These are phyloP conservation scores for Trichopus zeylanicus DNA, from an alignment of 116 monocot species.

Conservation along the genomic window DNA sequence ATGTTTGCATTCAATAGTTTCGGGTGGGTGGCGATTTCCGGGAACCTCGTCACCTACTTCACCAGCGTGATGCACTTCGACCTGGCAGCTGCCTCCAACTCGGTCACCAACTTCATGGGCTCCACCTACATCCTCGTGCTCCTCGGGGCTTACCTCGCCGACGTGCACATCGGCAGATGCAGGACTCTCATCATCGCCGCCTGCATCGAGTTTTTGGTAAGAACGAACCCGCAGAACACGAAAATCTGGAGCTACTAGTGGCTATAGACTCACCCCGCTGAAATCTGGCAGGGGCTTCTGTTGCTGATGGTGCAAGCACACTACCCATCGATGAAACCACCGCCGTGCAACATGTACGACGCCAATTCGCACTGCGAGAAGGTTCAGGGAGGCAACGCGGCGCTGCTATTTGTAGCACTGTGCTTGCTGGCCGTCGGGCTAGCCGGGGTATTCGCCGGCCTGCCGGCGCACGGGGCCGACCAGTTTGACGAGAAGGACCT, in stretches of 20 bases:
- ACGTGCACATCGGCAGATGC: constrained; percentile 3
- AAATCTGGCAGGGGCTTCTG: neutral
- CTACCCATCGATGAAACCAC: neutral
- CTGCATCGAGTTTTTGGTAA: neutral
- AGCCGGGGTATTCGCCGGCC: neutral
- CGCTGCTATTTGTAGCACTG: neutral
- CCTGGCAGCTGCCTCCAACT: neutral
- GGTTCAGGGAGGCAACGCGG: neutral
- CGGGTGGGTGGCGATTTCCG: neutral
- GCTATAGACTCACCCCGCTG: too few relatives aligned
- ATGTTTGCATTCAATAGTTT: neutral
- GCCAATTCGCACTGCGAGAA: neutral
- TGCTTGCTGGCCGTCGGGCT: neutral
- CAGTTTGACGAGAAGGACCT: constrained; percentile 2
- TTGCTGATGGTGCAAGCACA: neutral
- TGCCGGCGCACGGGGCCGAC: neutral
- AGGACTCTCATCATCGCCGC: neutral
- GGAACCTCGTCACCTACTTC: constrained; percentile 3
- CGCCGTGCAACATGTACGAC: neutral
- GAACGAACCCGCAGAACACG: neutral
- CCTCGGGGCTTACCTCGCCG: neutral
- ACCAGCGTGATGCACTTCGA: constrained; percentile 1
- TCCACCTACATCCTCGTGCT: neutral
- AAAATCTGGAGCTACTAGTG: too few relatives aligned
- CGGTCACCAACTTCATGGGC: constrained; percentile 6